Evolutionary conservation across 345 rosid genomes (phyloP).

Genomic region (Anastatica hierochuntica): DNA sequence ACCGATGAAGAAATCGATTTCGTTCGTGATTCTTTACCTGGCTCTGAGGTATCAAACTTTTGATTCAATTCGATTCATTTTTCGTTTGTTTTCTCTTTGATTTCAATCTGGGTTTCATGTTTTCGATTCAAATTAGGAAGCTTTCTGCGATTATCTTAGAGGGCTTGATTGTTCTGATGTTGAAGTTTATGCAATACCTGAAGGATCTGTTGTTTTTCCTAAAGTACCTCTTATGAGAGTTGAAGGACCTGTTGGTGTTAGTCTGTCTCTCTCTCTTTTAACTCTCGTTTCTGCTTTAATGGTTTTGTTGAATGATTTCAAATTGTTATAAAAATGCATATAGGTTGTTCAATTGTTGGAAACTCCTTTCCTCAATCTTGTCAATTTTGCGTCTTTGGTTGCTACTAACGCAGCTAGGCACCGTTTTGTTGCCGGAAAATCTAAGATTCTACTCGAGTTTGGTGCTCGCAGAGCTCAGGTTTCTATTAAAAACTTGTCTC

Average conservation of each 20-base stretch:
- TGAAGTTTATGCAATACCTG: neutral
- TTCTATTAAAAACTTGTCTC: neutral
- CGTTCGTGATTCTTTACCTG: constrained; percentile 50
- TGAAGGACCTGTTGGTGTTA: constrained; percentile 93
- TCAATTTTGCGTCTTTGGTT: constrained; percentile 83
- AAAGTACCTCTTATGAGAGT: constrained; percentile 64
- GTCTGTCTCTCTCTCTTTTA: constrained; percentile 22
- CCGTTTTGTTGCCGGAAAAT: constrained; percentile 86
- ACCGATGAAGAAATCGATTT: constrained; percentile 63
- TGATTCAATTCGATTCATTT: neutral
- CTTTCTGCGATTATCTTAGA: constrained; percentile 60
- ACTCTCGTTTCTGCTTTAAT: neutral
- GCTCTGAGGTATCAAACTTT: constrained; percentile 52
- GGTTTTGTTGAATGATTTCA: neutral
- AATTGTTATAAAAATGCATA: neutral
- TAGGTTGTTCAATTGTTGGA: constrained; percentile 91
- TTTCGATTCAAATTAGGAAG: constrained; percentile 19
- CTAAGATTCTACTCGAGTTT: constrained; percentile 63
- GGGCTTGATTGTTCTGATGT: constrained; percentile 71
- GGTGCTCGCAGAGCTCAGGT: constrained; percentile 42
- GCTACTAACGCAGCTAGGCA: constrained; percentile 95
- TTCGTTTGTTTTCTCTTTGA: neutral
- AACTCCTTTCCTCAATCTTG: constrained; percentile 81
- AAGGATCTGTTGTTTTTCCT: neutral
- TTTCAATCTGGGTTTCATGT: neutral